Base-by-base conservation (phyloP, 164 flowering plant species). In the Malania oleifera region DNA sequence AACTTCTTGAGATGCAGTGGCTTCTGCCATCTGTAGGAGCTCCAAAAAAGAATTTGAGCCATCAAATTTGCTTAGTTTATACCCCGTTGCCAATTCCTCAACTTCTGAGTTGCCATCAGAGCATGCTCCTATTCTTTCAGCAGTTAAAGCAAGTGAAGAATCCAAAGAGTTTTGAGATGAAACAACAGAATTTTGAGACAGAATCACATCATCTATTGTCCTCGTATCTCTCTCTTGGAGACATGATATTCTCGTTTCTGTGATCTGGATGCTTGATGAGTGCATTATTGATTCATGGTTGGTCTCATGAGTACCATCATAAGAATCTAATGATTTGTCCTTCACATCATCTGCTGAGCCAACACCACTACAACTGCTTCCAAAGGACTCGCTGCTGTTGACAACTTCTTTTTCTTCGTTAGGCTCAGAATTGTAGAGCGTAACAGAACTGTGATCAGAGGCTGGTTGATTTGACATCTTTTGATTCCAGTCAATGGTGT, bases 151-250 rank as follows among this genome's bases (percentile, higher is more conserved):
- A 40, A 37, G 31, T 57, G 71, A 63, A 13, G 75, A 76, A 56
- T 74, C 68, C 23, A 37, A 27, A 46, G 80, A 72, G 58, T 65
- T 72, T 52, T 70, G 77, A 41, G 70, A 70, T 43, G 78, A 72
- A 38, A 62, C 22, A 23, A 55, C 74, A 37, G 72, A 74, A 47
- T 70, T 67, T 29, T 73, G 82, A 55, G 76, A 75, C 54, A 73
- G 77, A 39, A 63, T 11, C 46, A 35, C 48, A 31, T 77, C 76
- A 8, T 62, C 72, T 45, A 46, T 19, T 41, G 59, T 64, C 47
- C 54, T 58, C 11, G 57, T 61, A 23, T 59, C 60, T 46, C 37
- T 29, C 12, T 17, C 63, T 15, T 9, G 17, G 15, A 53, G 24
- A 44, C 57, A 38, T 58, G 38, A 31, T 23, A 15, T 20, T 55